phyloP scores from a whole-genome alignment of 1,284 basidiomycete genomes.

The Boletus albobrunnescens region DNA sequence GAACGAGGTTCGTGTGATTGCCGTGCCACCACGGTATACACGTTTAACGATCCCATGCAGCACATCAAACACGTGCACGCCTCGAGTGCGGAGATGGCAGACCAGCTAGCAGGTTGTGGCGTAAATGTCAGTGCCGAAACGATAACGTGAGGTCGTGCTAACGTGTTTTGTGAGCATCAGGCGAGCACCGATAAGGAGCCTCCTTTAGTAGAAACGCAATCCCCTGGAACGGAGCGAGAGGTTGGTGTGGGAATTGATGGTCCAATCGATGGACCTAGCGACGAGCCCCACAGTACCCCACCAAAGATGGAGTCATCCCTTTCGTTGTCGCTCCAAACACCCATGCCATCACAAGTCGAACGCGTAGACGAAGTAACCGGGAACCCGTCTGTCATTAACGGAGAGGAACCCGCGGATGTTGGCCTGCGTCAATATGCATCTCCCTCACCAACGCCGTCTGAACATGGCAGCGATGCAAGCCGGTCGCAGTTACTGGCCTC shows the following conservation, averaged over 20 bases:
- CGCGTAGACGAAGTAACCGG: background rate
- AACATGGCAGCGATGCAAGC: constrained; percentile 25
- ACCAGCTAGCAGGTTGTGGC: background rate
- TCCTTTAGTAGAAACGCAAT: background rate
- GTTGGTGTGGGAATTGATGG: background rate
- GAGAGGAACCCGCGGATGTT: background rate
- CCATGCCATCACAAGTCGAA: background rate
- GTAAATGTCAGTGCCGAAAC: constrained; percentile 7
- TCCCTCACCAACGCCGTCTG: constrained; percentile 31
- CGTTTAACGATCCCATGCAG: constrained; percentile 10
- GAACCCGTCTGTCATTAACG: background rate
- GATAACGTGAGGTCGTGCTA: constrained; percentile 2
- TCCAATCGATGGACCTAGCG: background rate
- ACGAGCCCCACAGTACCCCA: background rate
- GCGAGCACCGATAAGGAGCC: background rate
- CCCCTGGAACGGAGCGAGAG: background rate
- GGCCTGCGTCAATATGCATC: constrained; percentile 1
- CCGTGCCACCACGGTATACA: background rate
- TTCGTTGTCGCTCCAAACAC: background rate
- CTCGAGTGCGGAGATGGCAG: constrained; percentile 6
- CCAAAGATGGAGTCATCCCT: constrained; percentile 1
- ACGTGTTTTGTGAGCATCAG: constrained; percentile 9
- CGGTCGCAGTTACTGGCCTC: constrained; percentile 1
- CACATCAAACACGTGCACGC: constrained; percentile 21
- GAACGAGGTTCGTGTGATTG: constrained; percentile 20